Evolutionary conservation across 768 basidiomycete genomes (phyloP).

Genomic region (Leccinum rimulosum): DNA sequence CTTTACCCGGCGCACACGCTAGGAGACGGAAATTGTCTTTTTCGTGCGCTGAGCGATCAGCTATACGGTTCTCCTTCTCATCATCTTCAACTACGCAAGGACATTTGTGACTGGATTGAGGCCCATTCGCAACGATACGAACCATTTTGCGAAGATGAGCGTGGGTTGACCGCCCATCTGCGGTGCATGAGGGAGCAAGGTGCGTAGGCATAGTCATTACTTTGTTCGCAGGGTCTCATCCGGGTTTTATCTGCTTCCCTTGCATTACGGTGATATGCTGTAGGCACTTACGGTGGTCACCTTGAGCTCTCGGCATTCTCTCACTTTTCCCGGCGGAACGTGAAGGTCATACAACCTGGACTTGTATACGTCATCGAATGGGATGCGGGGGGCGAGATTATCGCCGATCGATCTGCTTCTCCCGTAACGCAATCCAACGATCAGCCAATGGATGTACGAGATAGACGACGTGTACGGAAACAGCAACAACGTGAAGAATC

Average conservation of each 20-base stretch:
- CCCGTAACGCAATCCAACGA: slow-evolving; percentile 26
- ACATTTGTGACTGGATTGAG: slow-evolving; percentile 83
- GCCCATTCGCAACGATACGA: slow-evolving; percentile 68
- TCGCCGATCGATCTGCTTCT: slow-evolving; percentile 26
- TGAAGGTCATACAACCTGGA: slow-evolving; percentile 92
- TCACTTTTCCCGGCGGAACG: slow-evolving; percentile 69
- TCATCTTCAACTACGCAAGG: slow-evolving; percentile 65
- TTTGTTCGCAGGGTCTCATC: slow-evolving; percentile 1
- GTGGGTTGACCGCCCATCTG: slow-evolving; percentile 72
- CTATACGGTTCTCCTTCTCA: slow-evolving; percentile 70
- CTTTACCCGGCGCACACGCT: slow-evolving; percentile 85
- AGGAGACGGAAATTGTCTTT: slow-evolving; percentile 93
- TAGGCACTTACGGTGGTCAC: slow-evolving; percentile 90
- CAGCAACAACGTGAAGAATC: slow-evolving; percentile 31
- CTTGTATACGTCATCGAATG: slow-evolving; percentile 90
- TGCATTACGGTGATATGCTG: slow-evolving; percentile 13
- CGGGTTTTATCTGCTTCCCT: slow-evolving; percentile 11
- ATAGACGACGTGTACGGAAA: slow-evolving; percentile 42
- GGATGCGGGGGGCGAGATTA: slow-evolving; percentile 54
- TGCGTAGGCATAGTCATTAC: slow-evolving; percentile 29
- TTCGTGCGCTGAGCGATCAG: slow-evolving; percentile 88
- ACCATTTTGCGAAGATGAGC: slow-evolving; percentile 84
- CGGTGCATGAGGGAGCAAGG: slow-evolving; percentile 78
- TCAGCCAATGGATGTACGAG: slow-evolving; percentile 36
- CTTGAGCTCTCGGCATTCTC: slow-evolving; percentile 93